Conservation (phyloP, 1,284 basidiomycete species). For the Trametes pubescens region DNA sequence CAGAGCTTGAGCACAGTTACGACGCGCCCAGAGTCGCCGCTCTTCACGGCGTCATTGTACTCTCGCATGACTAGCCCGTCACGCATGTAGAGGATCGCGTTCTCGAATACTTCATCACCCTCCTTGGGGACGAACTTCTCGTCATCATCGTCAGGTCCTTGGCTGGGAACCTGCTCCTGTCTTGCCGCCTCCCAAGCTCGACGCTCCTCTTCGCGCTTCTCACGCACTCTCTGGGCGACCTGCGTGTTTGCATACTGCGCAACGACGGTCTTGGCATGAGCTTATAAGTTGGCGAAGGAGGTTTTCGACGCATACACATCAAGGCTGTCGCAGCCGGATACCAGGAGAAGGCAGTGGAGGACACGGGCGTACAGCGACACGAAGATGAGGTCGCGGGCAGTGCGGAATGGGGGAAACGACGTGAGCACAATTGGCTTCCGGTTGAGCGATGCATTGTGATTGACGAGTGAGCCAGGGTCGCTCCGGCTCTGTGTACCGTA, state of each 20-base stretch:
- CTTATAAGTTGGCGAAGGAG: too few relatives aligned
- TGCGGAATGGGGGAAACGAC: slow-evolving; percentile 45
- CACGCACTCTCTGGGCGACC: too few relatives aligned
- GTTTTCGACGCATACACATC: too few relatives aligned
- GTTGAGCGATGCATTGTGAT: slow-evolving; percentile 42
- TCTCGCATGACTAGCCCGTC: slow-evolving; percentile 45
- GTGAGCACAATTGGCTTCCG: slow-evolving; percentile 44
- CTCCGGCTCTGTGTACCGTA: slow-evolving; percentile 29
- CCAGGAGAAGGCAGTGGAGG: slow-evolving; percentile 47
- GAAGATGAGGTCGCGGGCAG: slow-evolving; percentile 47
- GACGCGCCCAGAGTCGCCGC: slow-evolving; percentile 46
- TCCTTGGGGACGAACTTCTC: too few relatives aligned
- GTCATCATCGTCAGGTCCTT: too few relatives aligned
- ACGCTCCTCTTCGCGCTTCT: too few relatives aligned
- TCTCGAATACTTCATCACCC: slow-evolving; percentile 46
- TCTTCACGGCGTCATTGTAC: slow-evolving; percentile 46
- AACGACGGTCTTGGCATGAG: too few relatives aligned
- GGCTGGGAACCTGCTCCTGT: too few relatives aligned
- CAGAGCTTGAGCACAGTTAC: slow-evolving; percentile 44
- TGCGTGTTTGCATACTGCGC: too few relatives aligned
- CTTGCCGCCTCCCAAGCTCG: too few relatives aligned
- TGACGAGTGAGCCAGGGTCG: slow-evolving; percentile 41
- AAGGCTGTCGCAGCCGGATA: too few relatives aligned
- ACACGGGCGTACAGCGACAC: slow-evolving; percentile 46
- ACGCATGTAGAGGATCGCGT: slow-evolving; percentile 45